Evolutionary conservation across 2,329 filamentous ascomycete genomes (phyloP).

Genomic region (Exophiala aquamarina): DNA sequence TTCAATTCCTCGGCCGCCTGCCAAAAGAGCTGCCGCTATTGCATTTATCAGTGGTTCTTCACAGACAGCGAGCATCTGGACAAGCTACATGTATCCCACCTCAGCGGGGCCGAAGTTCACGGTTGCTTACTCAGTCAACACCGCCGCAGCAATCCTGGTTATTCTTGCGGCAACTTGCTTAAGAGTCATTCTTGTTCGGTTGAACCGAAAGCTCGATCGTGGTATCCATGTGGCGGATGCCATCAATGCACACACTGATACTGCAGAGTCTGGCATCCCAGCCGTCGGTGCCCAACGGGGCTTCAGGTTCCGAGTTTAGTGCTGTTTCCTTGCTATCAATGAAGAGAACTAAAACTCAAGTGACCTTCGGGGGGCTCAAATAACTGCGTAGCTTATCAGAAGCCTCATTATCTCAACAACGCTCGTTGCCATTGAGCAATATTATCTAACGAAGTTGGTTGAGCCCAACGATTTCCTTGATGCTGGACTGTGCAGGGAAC

Average conservation of each 20-base stretch:
- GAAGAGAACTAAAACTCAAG: no score
- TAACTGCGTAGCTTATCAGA: no score
- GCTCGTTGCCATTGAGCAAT: no score
- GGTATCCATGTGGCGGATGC: constrained; percentile 59
- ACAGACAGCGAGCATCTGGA: constrained; percentile 70
- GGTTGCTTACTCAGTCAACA: constrained; percentile 68
- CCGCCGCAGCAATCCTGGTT: constrained; percentile 62
- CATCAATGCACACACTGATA: constrained; percentile 42
- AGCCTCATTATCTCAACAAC: no score
- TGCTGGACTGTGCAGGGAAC: no score
- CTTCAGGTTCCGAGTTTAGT: constrained; percentile 18
- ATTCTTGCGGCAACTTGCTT: constrained; percentile 64
- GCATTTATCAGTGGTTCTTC: constrained; percentile 74
- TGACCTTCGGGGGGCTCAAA: no score
- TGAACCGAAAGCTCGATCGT: constrained; percentile 70
- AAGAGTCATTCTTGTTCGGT: constrained; percentile 60
- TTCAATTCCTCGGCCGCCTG: constrained; percentile 71
- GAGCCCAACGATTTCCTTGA: no score
- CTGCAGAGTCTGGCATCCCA: neutral
- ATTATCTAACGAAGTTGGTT: no score
- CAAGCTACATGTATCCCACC: constrained; percentile 65
- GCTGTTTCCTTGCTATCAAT: no score
- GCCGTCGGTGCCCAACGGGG: constrained; percentile 10
- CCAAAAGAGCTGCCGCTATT: constrained; percentile 70
- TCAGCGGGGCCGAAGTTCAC: constrained; percentile 42